These are phyloP conservation scores for Pedinophyceae sp. DNA, from an alignment of 139 green algal species.

Conservation along the genomic window DNA sequence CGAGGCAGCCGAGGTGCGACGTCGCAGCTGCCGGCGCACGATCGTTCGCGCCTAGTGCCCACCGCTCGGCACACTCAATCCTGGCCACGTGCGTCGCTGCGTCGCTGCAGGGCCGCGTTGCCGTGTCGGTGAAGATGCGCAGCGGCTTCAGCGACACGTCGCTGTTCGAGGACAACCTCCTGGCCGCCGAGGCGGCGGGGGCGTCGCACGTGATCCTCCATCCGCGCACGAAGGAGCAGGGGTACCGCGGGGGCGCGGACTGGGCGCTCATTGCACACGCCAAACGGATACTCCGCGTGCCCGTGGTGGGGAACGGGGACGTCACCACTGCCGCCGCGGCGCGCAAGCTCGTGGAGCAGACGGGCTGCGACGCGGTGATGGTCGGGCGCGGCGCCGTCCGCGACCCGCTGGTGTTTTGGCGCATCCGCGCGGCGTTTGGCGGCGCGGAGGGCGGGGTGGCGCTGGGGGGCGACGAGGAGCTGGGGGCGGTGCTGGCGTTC, in stretches of 20 bases:
- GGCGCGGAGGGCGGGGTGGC: not conserved
- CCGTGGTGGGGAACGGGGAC: conserved; percentile 51
- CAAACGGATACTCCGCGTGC: conserved; percentile 30
- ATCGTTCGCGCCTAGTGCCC: no score
- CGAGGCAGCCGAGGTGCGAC: conserved; percentile 3
- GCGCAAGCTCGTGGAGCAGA: conserved; percentile 21
- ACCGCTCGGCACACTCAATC: not conserved
- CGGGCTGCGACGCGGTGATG: conserved; percentile 37
- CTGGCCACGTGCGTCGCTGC: not conserved
- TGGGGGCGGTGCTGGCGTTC: not conserved
- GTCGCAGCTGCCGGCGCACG: conserved; percentile 6
- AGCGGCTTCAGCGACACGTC: conserved; percentile 31
- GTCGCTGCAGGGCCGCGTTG: conserved; percentile 5
- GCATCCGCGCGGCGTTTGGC: conserved; percentile 18
- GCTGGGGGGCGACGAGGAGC: not conserved
- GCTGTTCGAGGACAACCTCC: conserved; percentile 39
- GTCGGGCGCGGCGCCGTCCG: conserved; percentile 29
- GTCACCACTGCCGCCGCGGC: conserved; percentile 23
- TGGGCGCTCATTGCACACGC: conserved; percentile 31
- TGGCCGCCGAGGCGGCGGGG: conserved; percentile 37
- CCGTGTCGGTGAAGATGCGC: conserved; percentile 47
- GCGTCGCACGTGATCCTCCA: conserved; percentile 47
- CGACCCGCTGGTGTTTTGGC: conserved; percentile 42
- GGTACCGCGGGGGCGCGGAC: conserved; percentile 34
- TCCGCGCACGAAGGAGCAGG: conserved; percentile 39